phyloP scores from a whole-genome alignment of 768 basidiomycete genomes.

The Pisolithus marmoratus region DNA sequence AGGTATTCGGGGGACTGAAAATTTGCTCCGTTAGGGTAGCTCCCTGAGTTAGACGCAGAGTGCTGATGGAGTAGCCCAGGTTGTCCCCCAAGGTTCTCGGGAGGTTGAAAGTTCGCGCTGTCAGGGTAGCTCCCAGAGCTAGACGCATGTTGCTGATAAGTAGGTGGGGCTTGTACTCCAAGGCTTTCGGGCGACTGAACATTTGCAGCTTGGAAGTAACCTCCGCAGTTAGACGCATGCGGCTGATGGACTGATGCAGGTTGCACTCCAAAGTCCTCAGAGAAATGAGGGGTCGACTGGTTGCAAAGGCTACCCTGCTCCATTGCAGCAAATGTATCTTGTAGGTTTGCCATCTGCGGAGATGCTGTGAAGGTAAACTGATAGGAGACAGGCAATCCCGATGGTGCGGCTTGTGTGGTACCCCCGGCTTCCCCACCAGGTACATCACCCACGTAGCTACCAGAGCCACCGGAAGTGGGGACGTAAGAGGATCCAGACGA shows the following conservation, averaged over 20 bases:
- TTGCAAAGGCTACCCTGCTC: not conserved
- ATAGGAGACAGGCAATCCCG: not conserved
- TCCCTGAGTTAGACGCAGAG: too few relatives aligned
- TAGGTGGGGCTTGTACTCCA: not conserved
- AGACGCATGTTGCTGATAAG: too few relatives aligned
- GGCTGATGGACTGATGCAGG: not conserved
- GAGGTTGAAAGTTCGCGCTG: not conserved
- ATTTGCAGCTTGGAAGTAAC: too few relatives aligned
- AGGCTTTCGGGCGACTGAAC: not conserved
- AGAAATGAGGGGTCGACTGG: not conserved
- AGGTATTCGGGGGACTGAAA: not conserved
- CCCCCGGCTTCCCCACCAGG: not conserved
- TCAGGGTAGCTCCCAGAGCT: not conserved
- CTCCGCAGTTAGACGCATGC: too few relatives aligned
- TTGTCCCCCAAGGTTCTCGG: not conserved
- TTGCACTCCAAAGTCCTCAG: not conserved
- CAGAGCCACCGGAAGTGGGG: too few relatives aligned
- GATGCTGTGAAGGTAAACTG: constrained; percentile 1
- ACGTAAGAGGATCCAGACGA: too few relatives aligned
- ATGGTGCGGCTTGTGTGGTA: not conserved
- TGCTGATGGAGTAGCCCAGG: too few relatives aligned
- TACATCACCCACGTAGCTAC: too few relatives aligned
- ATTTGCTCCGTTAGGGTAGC: too few relatives aligned
- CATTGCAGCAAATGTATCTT: not conserved
- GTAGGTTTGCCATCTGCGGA: not conserved